phyloP scores from a whole-genome alignment of 257 asterid genomes.

The Penstemon barbatus region DNA sequence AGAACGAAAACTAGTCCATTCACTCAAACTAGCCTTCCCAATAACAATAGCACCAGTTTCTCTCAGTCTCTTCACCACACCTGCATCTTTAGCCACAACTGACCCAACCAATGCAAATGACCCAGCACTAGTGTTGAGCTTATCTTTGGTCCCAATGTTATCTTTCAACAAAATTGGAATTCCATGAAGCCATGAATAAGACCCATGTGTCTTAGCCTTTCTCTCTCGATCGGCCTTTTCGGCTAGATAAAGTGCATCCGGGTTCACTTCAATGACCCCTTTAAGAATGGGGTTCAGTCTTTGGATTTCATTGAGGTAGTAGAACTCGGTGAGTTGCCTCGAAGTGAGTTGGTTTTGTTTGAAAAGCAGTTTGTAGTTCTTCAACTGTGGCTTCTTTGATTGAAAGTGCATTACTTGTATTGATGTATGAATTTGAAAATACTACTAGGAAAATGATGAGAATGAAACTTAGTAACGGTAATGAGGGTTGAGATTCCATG shows the following conservation, averaged over 20 bases:
- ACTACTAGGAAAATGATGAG: neutral
- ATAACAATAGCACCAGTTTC: constrained; percentile 65
- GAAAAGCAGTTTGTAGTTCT: constrained; percentile 43
- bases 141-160: constrained; percentile 55
- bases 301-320: constrained; percentile 45
- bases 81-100: constrained; percentile 58
- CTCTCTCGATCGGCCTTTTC: constrained; percentile 50
- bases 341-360: constrained; percentile 34
- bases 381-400: constrained; percentile 51
- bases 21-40: constrained; percentile 78
- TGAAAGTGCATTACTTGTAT: constrained; percentile 17
- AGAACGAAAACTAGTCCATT: constrained; percentile 63
- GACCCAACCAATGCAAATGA: constrained; percentile 64
- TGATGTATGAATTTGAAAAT: neutral
- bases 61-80: constrained; percentile 63
- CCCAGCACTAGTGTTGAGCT: constrained; percentile 67
- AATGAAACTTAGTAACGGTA: constrained; percentile 7
- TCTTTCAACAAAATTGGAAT: constrained; percentile 77
- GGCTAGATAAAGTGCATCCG: constrained; percentile 54
- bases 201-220: constrained; percentile 12
- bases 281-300: constrained; percentile 62
- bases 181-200: constrained; percentile 46
- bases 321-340: constrained; percentile 40
- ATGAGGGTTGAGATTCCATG: constrained; percentile 5
- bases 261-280: constrained; percentile 62